A percentile compares a stretch with the other conserved stretches of the same genome.
phyloP scores from a whole-genome alignment of 495 filamentous ascomycete genomes.

The Aspergillus coremiiformis region DNA sequence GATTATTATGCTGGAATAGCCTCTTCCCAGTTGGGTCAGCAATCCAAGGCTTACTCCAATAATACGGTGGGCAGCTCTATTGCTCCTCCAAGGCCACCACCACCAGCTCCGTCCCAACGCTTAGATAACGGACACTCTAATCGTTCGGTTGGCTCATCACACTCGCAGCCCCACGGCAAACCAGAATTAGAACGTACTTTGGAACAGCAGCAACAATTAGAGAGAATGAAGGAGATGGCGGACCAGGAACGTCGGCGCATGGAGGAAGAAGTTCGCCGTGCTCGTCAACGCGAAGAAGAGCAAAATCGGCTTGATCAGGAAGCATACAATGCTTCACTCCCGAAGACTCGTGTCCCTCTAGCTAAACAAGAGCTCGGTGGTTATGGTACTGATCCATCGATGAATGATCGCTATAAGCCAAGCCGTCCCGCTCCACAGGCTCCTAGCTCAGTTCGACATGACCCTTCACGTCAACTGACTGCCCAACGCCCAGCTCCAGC shows the following conservation, averaged over 20 bases:
- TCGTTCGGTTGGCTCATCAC: constrained; percentile 32
- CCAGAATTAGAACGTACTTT: constrained; percentile 30
- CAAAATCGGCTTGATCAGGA: constrained; percentile 66
- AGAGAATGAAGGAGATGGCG: constrained; percentile 45
- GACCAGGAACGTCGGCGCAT: constrained; percentile 44
- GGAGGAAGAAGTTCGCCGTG: constrained; percentile 46
- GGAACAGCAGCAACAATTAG: constrained; percentile 37
- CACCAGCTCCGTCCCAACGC: constrained; percentile 45
- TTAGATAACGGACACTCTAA: constrained; percentile 32
- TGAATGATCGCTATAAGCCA: constrained; percentile 70
- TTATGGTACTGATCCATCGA: constrained; percentile 46
- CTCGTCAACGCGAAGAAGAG: constrained; percentile 56
- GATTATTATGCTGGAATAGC: constrained; percentile 65
- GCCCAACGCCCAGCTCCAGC: constrained; percentile 53
- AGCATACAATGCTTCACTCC: constrained; percentile 79
- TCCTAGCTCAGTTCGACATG: constrained; percentile 40
- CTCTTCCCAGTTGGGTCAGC: constrained; percentile 46
- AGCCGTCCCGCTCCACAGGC: constrained; percentile 55
- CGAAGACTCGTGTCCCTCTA: constrained; percentile 63
- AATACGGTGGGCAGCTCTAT: constrained; percentile 56
- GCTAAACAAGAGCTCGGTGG: constrained; percentile 86
- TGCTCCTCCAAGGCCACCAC: constrained; percentile 68
- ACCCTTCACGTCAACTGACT: constrained; percentile 38
- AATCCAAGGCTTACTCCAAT: constrained; percentile 31
- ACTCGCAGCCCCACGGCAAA: constrained; percentile 27